Percentiles rank a stretch among this genome's conserved stretches.
These are phyloP conservation scores for Sugiyamaella chiloensis DNA, from an alignment of 805 yeast species.

Conservation along the genomic window DNA sequence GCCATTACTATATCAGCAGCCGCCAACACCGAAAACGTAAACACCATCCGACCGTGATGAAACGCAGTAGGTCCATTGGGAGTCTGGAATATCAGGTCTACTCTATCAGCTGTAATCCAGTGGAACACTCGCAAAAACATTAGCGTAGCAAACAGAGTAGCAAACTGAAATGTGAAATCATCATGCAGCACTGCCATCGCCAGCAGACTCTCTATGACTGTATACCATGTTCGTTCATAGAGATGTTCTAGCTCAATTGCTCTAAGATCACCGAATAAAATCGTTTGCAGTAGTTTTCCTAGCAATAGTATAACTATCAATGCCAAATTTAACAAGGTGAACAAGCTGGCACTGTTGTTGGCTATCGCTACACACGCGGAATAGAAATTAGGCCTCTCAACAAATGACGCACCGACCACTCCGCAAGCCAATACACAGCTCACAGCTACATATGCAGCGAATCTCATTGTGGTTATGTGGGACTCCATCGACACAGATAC, in stretches of 20 bases:
- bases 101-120: constrained; percentile 61
- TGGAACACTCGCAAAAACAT: constrained; percentile 67
- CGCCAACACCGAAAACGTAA: constrained; percentile 45
- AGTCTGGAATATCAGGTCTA: constrained; percentile 48
- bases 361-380: constrained; percentile 50
- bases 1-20: constrained; percentile 52
- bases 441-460: constrained; percentile 27
- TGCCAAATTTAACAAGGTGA: constrained; percentile 35
- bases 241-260: constrained; percentile 73
- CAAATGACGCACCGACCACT: constrained; percentile 39
- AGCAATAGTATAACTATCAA: constrained; percentile 18
- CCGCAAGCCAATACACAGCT: constrained; percentile 31
- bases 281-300: constrained; percentile 22
- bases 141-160: constrained; percentile 39
- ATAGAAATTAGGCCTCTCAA: constrained; percentile 46
- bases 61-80: constrained; percentile 32
- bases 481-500: neutral
- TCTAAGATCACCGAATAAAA: constrained; percentile 67
- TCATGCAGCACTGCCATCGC: constrained; percentile 53
- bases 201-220: constrained; percentile 57
- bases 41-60: constrained; percentile 40
- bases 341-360: constrained; percentile 49
- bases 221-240: constrained; percentile 60
- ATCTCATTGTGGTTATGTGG: constrained; percentile 21
- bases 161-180: constrained; percentile 46